Evolutionary conservation across 768 basidiomycete species (phyloP).

Genomic region (Albatrellus ellisii): DNA sequence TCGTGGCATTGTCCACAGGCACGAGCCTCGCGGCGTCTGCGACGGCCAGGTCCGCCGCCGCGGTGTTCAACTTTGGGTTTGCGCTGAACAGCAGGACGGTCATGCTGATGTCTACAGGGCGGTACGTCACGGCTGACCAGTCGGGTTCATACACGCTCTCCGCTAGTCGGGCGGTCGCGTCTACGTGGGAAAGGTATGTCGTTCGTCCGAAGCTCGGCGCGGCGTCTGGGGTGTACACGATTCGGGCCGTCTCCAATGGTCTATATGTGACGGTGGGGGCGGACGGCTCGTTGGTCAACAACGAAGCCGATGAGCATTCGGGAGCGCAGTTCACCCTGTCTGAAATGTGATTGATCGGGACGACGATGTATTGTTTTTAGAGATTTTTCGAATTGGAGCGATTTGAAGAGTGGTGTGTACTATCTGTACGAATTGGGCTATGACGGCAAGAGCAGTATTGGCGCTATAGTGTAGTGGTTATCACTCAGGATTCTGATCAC

Average conservation of each 20-base stretch:
- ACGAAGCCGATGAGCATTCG: constrained; percentile 14
- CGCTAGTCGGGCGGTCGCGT: constrained; percentile 18
- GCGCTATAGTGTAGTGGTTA: too few relatives aligned
- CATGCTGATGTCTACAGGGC: constrained; percentile 14
- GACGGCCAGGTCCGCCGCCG: constrained; percentile 13
- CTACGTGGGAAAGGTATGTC: constrained; percentile 21
- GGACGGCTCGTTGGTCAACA: constrained; percentile 20
- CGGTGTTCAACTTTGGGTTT: constrained; percentile 18
- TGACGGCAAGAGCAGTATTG: too few relatives aligned
- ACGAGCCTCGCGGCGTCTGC: constrained; percentile 18
- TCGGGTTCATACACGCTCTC: constrained; percentile 18
- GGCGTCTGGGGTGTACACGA: constrained; percentile 19
- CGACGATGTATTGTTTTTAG: too few relatives aligned
- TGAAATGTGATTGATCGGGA: too few relatives aligned
- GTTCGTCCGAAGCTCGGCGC: constrained; percentile 17
- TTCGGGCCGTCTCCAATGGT: constrained; percentile 21
- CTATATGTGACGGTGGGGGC: constrained; percentile 18
- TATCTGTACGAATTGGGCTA: too few relatives aligned
- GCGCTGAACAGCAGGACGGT: constrained; percentile 22
- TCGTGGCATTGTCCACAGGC: constrained; percentile 14
- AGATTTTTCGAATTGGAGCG: too few relatives aligned
- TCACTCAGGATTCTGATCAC: too few relatives aligned
- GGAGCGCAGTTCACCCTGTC: constrained; percentile 20
- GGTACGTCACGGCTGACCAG: constrained; percentile 22
- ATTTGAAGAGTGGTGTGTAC: too few relatives aligned